phyloP scores from a whole-genome alignment of 2,329 filamentous ascomycete species.

The Diaporthe vexans region DNA sequence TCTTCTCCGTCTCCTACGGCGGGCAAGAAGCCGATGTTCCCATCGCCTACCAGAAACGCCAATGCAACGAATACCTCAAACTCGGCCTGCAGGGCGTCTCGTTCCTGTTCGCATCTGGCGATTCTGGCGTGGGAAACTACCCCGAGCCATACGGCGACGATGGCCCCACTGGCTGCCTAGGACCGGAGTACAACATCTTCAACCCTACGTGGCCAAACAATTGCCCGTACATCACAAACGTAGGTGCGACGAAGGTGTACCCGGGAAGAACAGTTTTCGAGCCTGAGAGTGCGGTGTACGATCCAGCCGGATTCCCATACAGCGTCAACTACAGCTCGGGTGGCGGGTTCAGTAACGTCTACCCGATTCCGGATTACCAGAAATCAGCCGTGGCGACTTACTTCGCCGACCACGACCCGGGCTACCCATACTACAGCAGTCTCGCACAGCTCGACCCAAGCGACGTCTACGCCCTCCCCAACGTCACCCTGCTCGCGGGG shows the following conservation, averaged over 20 bases:
- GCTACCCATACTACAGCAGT: slow-evolving; percentile 43
- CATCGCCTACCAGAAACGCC: slow-evolving; percentile 64
- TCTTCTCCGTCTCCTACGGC: slow-evolving; percentile 70
- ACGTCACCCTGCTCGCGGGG: slow-evolving; percentile 32
- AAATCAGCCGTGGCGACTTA: slow-evolving; percentile 55
- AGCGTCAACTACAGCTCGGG: slow-evolving; percentile 51
- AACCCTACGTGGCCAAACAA: slow-evolving; percentile 62
- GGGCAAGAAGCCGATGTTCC: slow-evolving; percentile 67
- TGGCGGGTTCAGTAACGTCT: slow-evolving; percentile 63
- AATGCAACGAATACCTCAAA: slow-evolving; percentile 67
- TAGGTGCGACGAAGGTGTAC: slow-evolving; percentile 42
- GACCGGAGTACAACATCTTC: slow-evolving; percentile 58
- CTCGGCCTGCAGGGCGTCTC: slow-evolving; percentile 64
- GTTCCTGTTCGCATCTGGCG: slow-evolving; percentile 62
- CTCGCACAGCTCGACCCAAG: slow-evolving; percentile 35
- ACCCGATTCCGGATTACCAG: slow-evolving; percentile 59
- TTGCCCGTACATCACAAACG: slow-evolving; percentile 59
- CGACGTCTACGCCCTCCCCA: slow-evolving; percentile 38
- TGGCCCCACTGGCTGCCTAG: slow-evolving; percentile 49
- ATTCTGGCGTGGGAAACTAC: slow-evolving; percentile 56
- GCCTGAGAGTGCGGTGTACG: slow-evolving; percentile 43
- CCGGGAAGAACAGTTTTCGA: slow-evolving; percentile 38
- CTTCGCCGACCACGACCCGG: slow-evolving; percentile 47
- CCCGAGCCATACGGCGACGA: slow-evolving; percentile 49
- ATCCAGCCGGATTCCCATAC: not conserved